Percentiles rank a stretch among this genome's conserved stretches.
These are phyloP conservation scores for Neurospora sp. DNA, from an alignment of 495 filamentous ascomycete species.

Conservation along the genomic window DNA sequence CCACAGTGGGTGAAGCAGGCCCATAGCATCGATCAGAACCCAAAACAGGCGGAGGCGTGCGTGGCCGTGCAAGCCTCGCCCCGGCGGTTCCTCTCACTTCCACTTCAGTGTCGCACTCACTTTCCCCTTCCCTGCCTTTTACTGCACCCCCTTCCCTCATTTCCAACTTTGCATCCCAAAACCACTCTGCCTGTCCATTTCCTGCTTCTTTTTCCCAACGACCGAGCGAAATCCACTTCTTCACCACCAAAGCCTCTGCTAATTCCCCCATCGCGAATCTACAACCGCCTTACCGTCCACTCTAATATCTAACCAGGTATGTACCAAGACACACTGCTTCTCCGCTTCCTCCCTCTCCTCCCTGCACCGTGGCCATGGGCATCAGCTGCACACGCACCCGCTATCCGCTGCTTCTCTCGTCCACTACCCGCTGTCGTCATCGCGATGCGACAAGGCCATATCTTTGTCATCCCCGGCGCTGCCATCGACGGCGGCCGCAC, in stretches of 20 bases:
- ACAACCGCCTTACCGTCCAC: background rate
- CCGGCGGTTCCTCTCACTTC: background rate
- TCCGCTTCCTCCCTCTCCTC: conserved; percentile 7
- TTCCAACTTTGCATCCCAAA: conserved; percentile 30
- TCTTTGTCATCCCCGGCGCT: conserved; percentile 3
- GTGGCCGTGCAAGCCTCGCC: background rate
- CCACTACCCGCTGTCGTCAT: conserved; percentile 26
- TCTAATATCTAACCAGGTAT: conserved; percentile 16
- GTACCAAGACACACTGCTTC: conserved; percentile 4
- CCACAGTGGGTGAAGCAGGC: background rate
- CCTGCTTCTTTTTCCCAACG: conserved; percentile 16
- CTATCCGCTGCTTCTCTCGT: background rate
- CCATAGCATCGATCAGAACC: background rate
- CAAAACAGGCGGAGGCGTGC: background rate
- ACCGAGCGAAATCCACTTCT: conserved; percentile 15
- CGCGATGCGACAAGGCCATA: conserved; percentile 19
- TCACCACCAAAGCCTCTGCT: conserved; percentile 8
- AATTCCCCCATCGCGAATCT: background rate
- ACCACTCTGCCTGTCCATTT: conserved; percentile 16
- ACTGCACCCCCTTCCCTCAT: conserved; percentile 28
- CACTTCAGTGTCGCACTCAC: conserved; percentile 1
- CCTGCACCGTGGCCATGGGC: conserved; percentile 3
- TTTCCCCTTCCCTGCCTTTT: conserved; percentile 20
- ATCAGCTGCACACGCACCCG: background rate
- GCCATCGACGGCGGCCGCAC: conserved; percentile 1